A percentile compares a stretch with the other conserved stretches of the same genome.
Evolutionary conservation across 2,329 filamentous ascomycete species (phyloP).

Genomic region (Chaetomiaceae sp.): DNA sequence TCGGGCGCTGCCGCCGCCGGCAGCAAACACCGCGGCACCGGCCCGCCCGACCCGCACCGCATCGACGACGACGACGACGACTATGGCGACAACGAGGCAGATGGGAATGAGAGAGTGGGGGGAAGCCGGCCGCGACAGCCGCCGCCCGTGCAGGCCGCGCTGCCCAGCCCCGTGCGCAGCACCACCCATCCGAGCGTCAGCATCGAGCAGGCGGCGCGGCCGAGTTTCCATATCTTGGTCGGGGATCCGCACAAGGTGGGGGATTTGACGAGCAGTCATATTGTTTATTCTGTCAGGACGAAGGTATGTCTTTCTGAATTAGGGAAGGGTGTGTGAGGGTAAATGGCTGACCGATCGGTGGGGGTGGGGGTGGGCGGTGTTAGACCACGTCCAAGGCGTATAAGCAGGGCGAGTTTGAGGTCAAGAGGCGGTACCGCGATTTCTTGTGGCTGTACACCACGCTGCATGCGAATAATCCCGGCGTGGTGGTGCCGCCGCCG

Average conservation of each 20-base stretch:
- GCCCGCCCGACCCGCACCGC: constrained; percentile 57
- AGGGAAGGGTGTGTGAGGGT: too few relatives aligned
- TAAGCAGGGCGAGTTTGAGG: constrained; percentile 84
- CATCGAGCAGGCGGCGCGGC: constrained; percentile 89
- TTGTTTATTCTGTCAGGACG: constrained; percentile 92
- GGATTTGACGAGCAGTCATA: constrained; percentile 93
- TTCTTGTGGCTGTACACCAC: constrained; percentile 98
- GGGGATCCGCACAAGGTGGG: constrained; percentile 98
- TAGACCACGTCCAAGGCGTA: constrained; percentile 96
- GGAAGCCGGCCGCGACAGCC: constrained; percentile 48
- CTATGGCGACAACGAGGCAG: constrained; percentile 30
- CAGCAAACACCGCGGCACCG: constrained; percentile 36
- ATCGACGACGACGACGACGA: constrained; percentile 65
- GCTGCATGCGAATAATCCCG: constrained; percentile 89
- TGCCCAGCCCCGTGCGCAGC: constrained; percentile 47
- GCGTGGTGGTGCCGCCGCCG: constrained; percentile 89
- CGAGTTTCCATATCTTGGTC: constrained; percentile 82
- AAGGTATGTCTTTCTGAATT: constrained; percentile 56
- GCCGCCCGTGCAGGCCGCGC: constrained; percentile 57
- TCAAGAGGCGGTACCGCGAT: constrained; percentile 90
- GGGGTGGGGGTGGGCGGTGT: neutral
- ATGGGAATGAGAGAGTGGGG: neutral
- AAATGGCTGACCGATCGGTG: too few relatives aligned
- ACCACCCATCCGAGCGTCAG: constrained; percentile 73
- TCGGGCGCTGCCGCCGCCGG: constrained; percentile 20